These are phyloP conservation scores for Sambucus nigra DNA, from an alignment of 129 eudicot genomes.

Conservation along the genomic window DNA sequence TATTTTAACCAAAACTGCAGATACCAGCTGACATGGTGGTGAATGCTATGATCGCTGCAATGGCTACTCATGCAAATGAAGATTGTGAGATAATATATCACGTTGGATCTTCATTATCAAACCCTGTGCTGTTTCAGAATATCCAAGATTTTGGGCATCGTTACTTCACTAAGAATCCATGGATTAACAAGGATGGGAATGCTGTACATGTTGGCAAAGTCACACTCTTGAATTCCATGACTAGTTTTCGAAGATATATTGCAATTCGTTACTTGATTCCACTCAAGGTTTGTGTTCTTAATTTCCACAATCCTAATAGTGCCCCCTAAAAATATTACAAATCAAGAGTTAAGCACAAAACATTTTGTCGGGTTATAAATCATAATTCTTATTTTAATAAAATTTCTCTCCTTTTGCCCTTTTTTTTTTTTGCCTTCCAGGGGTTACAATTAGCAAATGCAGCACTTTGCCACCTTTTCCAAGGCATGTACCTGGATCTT, in stretches of 20 bases:
- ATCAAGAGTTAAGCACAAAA: no score
- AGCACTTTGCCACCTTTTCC: constrained; percentile 57
- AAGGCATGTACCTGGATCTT: constrained; percentile 29
- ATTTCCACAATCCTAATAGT: not conserved
- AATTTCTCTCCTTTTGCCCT: no score
- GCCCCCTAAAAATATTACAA: not conserved
- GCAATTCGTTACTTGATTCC: constrained; percentile 63
- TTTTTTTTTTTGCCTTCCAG: constrained; percentile 11
- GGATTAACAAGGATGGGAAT: constrained; percentile 73
- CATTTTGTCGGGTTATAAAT: no score
- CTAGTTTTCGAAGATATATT: constrained; percentile 56
- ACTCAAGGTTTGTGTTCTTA: constrained; percentile 35
- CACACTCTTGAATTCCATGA: constrained; percentile 45
- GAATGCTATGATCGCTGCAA: constrained; percentile 73
- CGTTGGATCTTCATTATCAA: constrained; percentile 67
- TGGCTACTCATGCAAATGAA: constrained; percentile 53
- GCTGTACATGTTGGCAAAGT: constrained; percentile 44
- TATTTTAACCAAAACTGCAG: no score
- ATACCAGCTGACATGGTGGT: constrained; percentile 96
- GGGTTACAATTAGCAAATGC: constrained; percentile 40
- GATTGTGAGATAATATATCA: constrained; percentile 51
- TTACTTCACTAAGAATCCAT: constrained; percentile 60
- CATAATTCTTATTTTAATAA: no score
- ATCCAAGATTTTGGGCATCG: constrained; percentile 34
- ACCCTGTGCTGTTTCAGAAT: constrained; percentile 29